Percentiles rank a stretch among this genome's conserved stretches.
phyloP scores from a whole-genome alignment of 257 asterid species.

The Penstemon eatonii region DNA sequence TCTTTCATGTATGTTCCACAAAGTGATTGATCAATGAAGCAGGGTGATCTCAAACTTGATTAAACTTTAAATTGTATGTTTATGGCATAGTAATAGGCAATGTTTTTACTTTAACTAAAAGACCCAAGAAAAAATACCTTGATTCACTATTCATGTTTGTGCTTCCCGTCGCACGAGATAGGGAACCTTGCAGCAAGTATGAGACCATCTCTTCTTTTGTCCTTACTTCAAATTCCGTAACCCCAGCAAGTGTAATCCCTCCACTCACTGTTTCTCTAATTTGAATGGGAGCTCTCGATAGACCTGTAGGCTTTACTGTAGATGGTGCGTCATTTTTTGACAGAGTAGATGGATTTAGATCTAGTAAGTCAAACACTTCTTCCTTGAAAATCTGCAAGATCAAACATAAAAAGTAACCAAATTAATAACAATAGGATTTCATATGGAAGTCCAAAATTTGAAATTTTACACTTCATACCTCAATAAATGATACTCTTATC shows the following conservation, averaged over 20 bases:
- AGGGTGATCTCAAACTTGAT: neutral
- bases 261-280: conserved; percentile 86
- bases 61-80: neutral
- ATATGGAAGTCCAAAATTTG: neutral
- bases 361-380: conserved; percentile 90
- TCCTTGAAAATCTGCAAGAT: conserved; percentile 85
- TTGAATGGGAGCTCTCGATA: conserved; percentile 85
- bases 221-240: conserved; percentile 89
- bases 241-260: conserved; percentile 93
- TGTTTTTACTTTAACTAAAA: neutral
- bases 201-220: conserved; percentile 93
- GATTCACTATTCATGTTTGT: conserved; percentile 98
- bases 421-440: neutral
- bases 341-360: conserved; percentile 38
- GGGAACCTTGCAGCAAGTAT: conserved; percentile 73
- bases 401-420: conserved; percentile 14
- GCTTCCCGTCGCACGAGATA: conserved; percentile 95
- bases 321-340: conserved; percentile 41
- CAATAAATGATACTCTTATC: conserved; percentile 88
- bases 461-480: conserved; percentile 49
- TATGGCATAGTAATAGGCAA: neutral
- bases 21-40: neutral
- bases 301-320: conserved; percentile 44
- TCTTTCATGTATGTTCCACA: neutral
- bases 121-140: conserved; percentile 41